Conservation (phyloP, 345 rosid species). For the Moricandia arvensis region DNA sequence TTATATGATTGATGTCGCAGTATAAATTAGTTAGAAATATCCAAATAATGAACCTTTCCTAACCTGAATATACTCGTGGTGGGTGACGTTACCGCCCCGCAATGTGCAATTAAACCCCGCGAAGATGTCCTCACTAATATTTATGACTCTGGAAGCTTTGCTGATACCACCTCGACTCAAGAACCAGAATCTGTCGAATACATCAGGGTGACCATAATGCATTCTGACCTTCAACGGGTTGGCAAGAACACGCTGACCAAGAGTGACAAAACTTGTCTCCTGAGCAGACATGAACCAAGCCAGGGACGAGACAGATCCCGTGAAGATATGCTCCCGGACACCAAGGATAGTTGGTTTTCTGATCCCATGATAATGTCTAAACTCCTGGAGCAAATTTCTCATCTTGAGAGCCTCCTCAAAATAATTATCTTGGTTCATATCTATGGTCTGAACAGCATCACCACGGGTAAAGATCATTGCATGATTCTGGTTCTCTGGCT, state of each 20-base stretch:
- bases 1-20: neutral
- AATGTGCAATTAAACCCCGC: constrained; percentile 90
- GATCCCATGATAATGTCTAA: constrained; percentile 58
- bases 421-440: constrained; percentile 94
- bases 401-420: constrained; percentile 93
- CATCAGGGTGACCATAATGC: constrained; percentile 97
- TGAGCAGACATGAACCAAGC: constrained; percentile 96
- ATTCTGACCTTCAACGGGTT: constrained; percentile 84
- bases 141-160: constrained; percentile 85
- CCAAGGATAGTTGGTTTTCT: constrained; percentile 88
- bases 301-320: constrained; percentile 91
- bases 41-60: constrained; percentile 49
- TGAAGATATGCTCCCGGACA: constrained; percentile 84
- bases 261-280: constrained; percentile 83
- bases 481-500: constrained; percentile 97
- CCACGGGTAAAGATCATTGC: constrained; percentile 93
- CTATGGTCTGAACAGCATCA: constrained; percentile 91
- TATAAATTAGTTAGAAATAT: constrained; percentile 9
- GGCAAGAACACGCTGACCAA: constrained; percentile 91
- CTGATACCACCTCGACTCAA: constrained; percentile 84
- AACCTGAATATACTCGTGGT: constrained; percentile 90
- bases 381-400: constrained; percentile 92
- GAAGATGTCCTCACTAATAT: constrained; percentile 92
- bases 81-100: constrained; percentile 91
- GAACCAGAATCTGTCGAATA: constrained; percentile 91